phyloP scores from a whole-genome alignment of 495 filamentous ascomycete genomes.

The Penicillium angulare region DNA sequence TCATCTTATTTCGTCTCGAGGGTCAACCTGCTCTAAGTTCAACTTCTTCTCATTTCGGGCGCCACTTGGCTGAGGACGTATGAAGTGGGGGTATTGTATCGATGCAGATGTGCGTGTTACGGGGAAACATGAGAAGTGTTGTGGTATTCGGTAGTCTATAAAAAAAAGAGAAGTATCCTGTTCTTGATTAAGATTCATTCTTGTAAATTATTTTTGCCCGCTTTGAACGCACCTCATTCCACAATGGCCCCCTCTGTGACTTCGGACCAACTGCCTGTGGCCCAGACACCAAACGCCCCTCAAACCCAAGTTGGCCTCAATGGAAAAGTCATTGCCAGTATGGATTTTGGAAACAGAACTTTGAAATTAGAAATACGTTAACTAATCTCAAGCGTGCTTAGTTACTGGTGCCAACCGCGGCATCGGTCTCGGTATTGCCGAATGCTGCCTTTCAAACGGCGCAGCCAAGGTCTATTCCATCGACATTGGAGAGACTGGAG shows the following conservation, averaged over 20 bases:
- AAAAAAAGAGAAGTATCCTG: background rate
- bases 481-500: slow-evolving; percentile 38
- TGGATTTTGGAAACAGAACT: background rate
- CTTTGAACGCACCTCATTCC: background rate
- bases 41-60: background rate
- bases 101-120: background rate
- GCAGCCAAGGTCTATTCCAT: slow-evolving; percentile 40
- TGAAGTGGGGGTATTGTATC: background rate
- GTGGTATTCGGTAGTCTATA: too few relatives aligned
- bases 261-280: background rate
- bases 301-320: slow-evolving; percentile 20
- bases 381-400: background rate
- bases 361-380: background rate
- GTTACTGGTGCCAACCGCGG: slow-evolving; percentile 39
- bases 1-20: slow-evolving; percentile 6
- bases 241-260: slow-evolving; percentile 9
- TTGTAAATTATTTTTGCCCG: background rate
- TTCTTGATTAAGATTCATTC: background rate
- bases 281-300: slow-evolving; percentile 2
- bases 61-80: background rate
- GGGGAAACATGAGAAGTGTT: background rate
- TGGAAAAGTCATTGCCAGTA: slow-evolving; percentile 27
- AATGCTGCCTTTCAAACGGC: slow-evolving; percentile 37
- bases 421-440: slow-evolving; percentile 38
- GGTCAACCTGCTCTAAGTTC: background rate